Base-by-base conservation (phyloP, 2,329 filamentous ascomycete genomes). In the Aspergillus oerlinghausenensis region DNA sequence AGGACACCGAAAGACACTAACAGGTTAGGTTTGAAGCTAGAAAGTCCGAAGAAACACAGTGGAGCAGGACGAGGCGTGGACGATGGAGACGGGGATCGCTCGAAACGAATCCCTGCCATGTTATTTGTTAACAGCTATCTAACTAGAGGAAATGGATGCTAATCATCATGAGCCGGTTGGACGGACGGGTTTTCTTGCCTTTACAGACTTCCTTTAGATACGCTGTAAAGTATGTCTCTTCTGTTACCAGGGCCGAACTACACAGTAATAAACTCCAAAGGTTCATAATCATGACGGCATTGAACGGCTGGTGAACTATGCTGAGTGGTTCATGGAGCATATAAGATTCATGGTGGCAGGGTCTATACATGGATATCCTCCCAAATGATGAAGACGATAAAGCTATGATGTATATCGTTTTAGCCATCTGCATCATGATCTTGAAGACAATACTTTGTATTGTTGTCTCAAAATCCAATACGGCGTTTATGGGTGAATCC, bases 1-100 rank as follows among this genome's bases (percentile, higher is more conserved):
- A 38, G 32, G 32, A 17, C 32, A 7, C 43, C 21, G 19, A 23
- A 11, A 47, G 43, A 23, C 42, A 45, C 43, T 47, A 47, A 26
- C 21, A 10, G 23, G 43, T 47, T 21, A 32, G 55, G 52, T 53
- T 57, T 56, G 55, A 61, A 50, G 57, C 59, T 60, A 60, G 57
- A 63, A 64, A 63, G 55, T 57, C 62, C 62, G 60, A 60, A 60
- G 55, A 60, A 60, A 60, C 50, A 54, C 23, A 49, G 62, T 63
- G 62, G 62, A 56, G 56, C 58, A 54, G 57, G 60, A 52, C 51
- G 54, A 56, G 45, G 54, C 48, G 32, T 26, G 26, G 40, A 57
- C 43, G 43, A 55, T 45, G 42, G 42, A 45, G 42, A 19, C 11
- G 14, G 32, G 32, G 42, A 45, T 45, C 42, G 42, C 3, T 43